A percentile compares a stretch with the other conserved stretches of the same genome.
These are phyloP conservation scores for Magnaporthales sp. DNA, from an alignment of 2,329 filamentous ascomycete species.

Conservation along the genomic window DNA sequence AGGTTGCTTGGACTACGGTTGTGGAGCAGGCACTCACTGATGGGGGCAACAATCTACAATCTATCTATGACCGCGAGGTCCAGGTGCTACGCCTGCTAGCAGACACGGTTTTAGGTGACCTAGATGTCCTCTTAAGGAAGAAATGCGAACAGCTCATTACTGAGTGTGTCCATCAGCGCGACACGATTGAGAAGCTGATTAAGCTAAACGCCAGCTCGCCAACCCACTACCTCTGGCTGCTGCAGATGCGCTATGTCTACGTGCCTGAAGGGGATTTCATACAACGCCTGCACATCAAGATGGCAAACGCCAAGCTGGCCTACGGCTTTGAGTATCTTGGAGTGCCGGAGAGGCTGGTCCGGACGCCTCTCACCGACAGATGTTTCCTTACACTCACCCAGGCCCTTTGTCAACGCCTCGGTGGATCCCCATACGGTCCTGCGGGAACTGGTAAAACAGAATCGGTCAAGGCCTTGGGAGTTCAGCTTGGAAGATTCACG, in stretches of 20 bases:
- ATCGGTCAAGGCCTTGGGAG: conserved; percentile 93
- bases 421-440: conserved; percentile 93
- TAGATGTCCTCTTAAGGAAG: conserved; percentile 80
- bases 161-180: conserved; percentile 95
- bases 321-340: conserved; percentile 98
- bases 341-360: conserved; percentile 89
- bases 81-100: conserved; percentile 80
- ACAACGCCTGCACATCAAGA: conserved; percentile 79
- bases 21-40: conserved; percentile 70
- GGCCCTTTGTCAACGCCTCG: conserved; percentile 86
- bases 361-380: conserved; percentile 92
- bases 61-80: conserved; percentile 73
- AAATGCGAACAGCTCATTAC: conserved; percentile 99
- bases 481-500: conserved; percentile 94
- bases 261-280: conserved; percentile 70
- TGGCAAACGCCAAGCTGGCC: conserved; percentile 91
- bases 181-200: conserved; percentile 81
- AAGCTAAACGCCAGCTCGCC: conserved; percentile 64
- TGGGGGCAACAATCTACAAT: conserved; percentile 60
- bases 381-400: conserved; percentile 98
- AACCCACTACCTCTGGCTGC: conserved; percentile 82
- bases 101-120: conserved; percentile 79
- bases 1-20: conserved; percentile 85
- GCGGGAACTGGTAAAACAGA: conserved; percentile 98
- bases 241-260: conserved; percentile 97